These are phyloP conservation scores for Tylopilus cervinicoccineus DNA, from an alignment of 768 basidiomycete genomes.

Conservation along the genomic window DNA sequence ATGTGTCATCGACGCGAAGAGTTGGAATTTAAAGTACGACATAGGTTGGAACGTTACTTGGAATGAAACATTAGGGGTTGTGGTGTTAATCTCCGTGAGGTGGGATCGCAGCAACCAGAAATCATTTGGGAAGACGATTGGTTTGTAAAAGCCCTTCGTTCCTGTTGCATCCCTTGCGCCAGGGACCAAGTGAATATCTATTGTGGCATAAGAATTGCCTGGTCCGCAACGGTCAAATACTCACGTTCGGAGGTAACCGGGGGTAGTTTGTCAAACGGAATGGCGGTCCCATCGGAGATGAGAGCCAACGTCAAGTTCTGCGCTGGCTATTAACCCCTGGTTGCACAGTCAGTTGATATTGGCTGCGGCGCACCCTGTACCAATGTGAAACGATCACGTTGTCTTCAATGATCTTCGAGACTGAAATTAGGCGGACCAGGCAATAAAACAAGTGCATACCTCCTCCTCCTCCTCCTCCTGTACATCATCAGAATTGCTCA, in stretches of 20 bases:
- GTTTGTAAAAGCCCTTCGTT: slow-evolving; percentile 71
- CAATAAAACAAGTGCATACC: slow-evolving; percentile 30
- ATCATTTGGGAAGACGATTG: slow-evolving; percentile 89
- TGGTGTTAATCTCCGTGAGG: slow-evolving; percentile 80
- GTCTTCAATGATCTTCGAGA: slow-evolving; percentile 31
- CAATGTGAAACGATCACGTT: slow-evolving; percentile 80
- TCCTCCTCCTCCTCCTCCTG: slow-evolving; percentile 44
- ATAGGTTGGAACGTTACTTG: slow-evolving; percentile 82
- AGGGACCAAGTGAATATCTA: slow-evolving; percentile 64
- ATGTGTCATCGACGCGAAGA: slow-evolving; percentile 79
- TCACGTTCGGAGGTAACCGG: slow-evolving; percentile 59
- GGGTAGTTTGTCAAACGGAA: slow-evolving; percentile 56
- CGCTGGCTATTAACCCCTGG: slow-evolving; percentile 2
- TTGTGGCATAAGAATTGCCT: slow-evolving; percentile 11
- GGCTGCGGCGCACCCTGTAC: slow-evolving; percentile 56
- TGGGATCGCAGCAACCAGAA: slow-evolving; percentile 90
- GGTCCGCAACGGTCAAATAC: slow-evolving; percentile 25
- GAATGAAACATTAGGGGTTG: slow-evolving; percentile 73
- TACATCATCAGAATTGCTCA: slow-evolving; percentile 41
- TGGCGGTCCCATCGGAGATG: slow-evolving; percentile 59
- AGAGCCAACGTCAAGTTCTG: slow-evolving; percentile 88
- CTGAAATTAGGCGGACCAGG: slow-evolving; percentile 9
- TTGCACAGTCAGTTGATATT: background rate
- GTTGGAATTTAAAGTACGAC: slow-evolving; percentile 82
- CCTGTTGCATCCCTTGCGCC: slow-evolving; percentile 60